These are phyloP conservation scores for Coniophora puteana DNA, from an alignment of 1,284 basidiomycete species.

Conservation along the genomic window DNA sequence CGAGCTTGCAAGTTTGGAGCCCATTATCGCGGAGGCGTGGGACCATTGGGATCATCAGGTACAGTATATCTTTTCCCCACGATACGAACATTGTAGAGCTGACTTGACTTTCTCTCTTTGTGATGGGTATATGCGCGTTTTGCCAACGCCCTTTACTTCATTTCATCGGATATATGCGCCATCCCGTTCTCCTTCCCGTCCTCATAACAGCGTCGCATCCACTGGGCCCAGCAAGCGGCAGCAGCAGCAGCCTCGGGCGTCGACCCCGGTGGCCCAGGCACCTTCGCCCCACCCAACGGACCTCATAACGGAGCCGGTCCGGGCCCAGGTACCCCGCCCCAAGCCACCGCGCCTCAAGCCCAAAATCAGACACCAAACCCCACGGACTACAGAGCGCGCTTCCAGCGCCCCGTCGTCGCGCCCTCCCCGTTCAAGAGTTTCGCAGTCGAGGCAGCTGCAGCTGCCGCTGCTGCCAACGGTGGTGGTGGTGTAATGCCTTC, in stretches of 20 bases:
- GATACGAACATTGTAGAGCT: not conserved
- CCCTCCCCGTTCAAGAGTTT: constrained; percentile 60
- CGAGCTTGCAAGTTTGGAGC: constrained; percentile 72
- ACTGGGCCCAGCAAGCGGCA: constrained; percentile 56
- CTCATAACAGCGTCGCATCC: constrained; percentile 50
- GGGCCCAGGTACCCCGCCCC: constrained; percentile 21
- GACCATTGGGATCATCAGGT: constrained; percentile 80
- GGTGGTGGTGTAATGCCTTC: too few species aligned
- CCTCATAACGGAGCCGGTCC: too few species aligned
- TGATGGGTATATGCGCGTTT: too few species aligned
- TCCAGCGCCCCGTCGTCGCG: constrained; percentile 59
- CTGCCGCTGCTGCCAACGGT: constrained; percentile 30
- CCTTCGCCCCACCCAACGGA: too few species aligned
- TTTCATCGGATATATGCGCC: not conserved
- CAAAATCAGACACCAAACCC: too few species aligned
- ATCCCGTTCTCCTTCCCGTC: too few species aligned
- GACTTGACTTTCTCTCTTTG: constrained; percentile 8
- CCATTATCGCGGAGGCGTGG: constrained; percentile 76
- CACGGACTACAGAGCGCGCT: too few species aligned
- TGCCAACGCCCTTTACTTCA: constrained; percentile 4
- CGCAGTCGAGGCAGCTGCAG: constrained; percentile 26
- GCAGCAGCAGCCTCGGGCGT: constrained; percentile 26
- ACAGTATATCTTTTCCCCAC: constrained; percentile 7
- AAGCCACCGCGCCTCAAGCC: constrained; percentile 63
- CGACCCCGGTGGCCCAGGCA: too few species aligned